Evolutionary conservation across 257 asterid genomes (phyloP), one percentile per base, ranked within the genome.

Genomic region (Salvia splendens): DNA sequence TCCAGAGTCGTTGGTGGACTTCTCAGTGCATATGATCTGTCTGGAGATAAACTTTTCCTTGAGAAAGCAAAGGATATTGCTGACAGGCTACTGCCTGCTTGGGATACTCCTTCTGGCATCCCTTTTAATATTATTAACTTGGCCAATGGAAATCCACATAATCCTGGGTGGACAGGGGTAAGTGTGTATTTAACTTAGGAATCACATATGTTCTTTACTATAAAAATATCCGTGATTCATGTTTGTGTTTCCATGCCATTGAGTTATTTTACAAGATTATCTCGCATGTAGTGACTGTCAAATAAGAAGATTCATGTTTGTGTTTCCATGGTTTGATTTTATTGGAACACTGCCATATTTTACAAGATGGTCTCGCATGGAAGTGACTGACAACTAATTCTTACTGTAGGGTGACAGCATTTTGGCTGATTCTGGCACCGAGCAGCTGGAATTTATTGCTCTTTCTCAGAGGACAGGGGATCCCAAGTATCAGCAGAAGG

Each of bases 111-210:
- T 70, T 78, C 98, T 40, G 99, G 99, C 75, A 89, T 94, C 73
- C 99, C 99, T 56, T 94, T 80, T 84, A 94, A 94, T 65, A 64
- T 84, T 59, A 91, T 94, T 70, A 94, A 94, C 85, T 80, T 94
- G 87, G 96, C 84, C 38, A 80, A 81, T 63, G 99, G 99, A 64
- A 86, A 89, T 77, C 85, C 99, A 16, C 99, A 87, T 77, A 94
- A 94, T 82, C 99, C 96, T 79, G 92, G 95, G 68, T 94, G 99
- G 99, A 87, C 99, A 17, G 97, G 98, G 80, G 99, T 94, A 80
- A 79, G 95, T 75, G 40, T 53, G 16, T 33, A 38, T 55, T 36
- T 12, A 65, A 60, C 50, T 38, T 38, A 8, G 50, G 35, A 24
- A 33, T 64, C 59, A 15, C 35, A 5, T 69, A 16, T 16, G 38